Evolutionary conservation across 2,329 filamentous ascomycete species (phyloP).

Genomic region (Talaromyces sp.): DNA sequence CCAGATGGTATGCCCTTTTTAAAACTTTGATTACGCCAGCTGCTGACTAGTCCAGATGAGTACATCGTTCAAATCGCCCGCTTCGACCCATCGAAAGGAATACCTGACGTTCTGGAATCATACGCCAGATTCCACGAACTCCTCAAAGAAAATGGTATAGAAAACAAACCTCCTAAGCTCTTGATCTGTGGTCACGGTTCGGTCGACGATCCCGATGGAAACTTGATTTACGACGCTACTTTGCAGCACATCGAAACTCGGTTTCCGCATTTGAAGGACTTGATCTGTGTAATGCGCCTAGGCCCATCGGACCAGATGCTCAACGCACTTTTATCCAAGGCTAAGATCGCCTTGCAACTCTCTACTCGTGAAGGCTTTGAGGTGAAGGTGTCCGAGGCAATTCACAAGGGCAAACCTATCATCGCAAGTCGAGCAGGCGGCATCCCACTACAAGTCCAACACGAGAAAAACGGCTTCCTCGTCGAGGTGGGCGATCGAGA

Average conservation of each 20-base stretch:
- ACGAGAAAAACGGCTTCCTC: constrained; percentile 69
- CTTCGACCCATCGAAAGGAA: constrained; percentile 81
- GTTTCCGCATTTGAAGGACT: constrained; percentile 60
- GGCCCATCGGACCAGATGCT: constrained; percentile 76
- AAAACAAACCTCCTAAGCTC: constrained; percentile 63
- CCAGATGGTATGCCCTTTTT: constrained; percentile 32
- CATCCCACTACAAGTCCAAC: constrained; percentile 72
- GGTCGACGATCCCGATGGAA: constrained; percentile 75
- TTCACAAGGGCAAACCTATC: constrained; percentile 75
- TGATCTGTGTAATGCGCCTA: constrained; percentile 72
- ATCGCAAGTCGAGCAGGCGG: constrained; percentile 75
- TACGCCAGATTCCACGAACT: constrained; percentile 69
- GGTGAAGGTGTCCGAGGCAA: constrained; percentile 78
- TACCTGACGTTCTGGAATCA: constrained; percentile 70
- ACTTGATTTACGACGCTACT: constrained; percentile 67
- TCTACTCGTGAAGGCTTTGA: constrained; percentile 81
- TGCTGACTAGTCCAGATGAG: constrained; percentile 45
- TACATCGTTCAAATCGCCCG: constrained; percentile 79
- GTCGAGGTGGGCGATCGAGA: constrained; percentile 68
- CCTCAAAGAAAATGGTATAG: constrained; percentile 48
- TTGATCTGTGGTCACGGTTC: constrained; percentile 76
- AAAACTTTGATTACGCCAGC: constrained; percentile 40
- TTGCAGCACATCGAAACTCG: constrained; percentile 62
- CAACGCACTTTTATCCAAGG: constrained; percentile 70
- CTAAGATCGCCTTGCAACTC: constrained; percentile 71